A percentile compares a stretch with the other conserved stretches of the same genome.
phyloP scores from a whole-genome alignment of 2,329 filamentous ascomycete genomes.

The Ophiocordyceps robertsii region DNA sequence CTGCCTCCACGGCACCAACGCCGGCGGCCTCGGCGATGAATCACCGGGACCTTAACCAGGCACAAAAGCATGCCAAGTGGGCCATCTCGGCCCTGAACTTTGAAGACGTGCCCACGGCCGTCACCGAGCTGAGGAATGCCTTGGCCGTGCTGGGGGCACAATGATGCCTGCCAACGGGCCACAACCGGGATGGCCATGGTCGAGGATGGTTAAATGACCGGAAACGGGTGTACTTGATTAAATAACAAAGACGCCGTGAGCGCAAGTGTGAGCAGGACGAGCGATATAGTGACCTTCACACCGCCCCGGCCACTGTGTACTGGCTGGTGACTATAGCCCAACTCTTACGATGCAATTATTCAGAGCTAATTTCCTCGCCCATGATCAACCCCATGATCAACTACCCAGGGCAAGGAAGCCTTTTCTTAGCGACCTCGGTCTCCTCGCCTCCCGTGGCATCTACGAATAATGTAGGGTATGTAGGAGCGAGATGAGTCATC shows the following conservation, averaged over 20 bases:
- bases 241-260: background rate
- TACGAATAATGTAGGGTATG: too few species aligned
- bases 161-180: slow-evolving; percentile 3
- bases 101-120: slow-evolving; percentile 83
- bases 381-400: too few species aligned
- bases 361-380: too few species aligned
- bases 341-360: background rate
- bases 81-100: slow-evolving; percentile 95
- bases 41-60: slow-evolving; percentile 54
- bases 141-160: slow-evolving; percentile 54
- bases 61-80: slow-evolving; percentile 94
- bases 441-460: too few species aligned
- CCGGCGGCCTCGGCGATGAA: slow-evolving; percentile 7
- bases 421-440: too few species aligned
- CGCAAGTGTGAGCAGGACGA: background rate
- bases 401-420: too few species aligned
- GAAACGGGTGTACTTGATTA: background rate
- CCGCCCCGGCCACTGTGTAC: too few species aligned
- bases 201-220: background rate
- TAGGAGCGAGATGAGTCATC: too few species aligned
- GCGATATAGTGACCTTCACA: background rate
- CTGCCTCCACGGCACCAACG: slow-evolving; percentile 5
- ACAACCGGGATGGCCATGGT: too few species aligned
- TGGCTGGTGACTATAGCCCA: background rate
- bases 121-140: slow-evolving; percentile 69